phyloP scores from a whole-genome alignment of 331 rosid genomes.

The Acacia pycnantha region DNA sequence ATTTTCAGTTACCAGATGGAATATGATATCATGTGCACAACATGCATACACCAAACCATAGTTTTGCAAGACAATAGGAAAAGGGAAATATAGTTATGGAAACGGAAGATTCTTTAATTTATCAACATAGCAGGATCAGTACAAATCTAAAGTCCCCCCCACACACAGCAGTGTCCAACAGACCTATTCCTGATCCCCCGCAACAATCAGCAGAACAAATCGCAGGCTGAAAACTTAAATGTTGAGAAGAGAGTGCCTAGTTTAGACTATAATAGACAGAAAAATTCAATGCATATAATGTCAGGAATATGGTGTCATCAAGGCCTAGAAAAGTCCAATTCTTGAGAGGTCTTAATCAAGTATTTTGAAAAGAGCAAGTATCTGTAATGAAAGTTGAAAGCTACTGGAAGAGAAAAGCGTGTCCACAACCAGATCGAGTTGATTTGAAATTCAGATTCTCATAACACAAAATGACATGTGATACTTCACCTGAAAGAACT shows the following conservation, averaged over 20 bases:
- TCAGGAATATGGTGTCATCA: background rate
- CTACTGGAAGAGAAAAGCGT: background rate
- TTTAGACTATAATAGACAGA: too few relatives aligned
- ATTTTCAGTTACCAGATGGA: background rate
- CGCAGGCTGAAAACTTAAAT: too few relatives aligned
- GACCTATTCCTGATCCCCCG: background rate
- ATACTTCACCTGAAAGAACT: slow-evolving; percentile 57
- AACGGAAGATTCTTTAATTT: background rate
- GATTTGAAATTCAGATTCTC: background rate
- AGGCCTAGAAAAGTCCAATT: background rate
- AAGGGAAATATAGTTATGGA: background rate
- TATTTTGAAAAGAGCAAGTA: background rate
- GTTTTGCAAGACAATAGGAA: background rate
- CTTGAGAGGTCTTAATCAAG: background rate
- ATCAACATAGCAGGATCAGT: background rate
- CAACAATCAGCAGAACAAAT: too few relatives aligned
- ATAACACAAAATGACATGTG: background rate
- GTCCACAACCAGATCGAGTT: background rate
- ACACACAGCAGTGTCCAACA: too few relatives aligned
- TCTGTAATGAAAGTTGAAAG: background rate
- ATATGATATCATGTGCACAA: background rate
- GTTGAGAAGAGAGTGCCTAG: too few relatives aligned
- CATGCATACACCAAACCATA: background rate
- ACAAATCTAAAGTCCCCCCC: too few relatives aligned
- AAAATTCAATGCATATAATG: too few relatives aligned